phyloP scores from a whole-genome alignment of 2,329 filamentous ascomycete genomes.

The Beauveria varroae region DNA sequence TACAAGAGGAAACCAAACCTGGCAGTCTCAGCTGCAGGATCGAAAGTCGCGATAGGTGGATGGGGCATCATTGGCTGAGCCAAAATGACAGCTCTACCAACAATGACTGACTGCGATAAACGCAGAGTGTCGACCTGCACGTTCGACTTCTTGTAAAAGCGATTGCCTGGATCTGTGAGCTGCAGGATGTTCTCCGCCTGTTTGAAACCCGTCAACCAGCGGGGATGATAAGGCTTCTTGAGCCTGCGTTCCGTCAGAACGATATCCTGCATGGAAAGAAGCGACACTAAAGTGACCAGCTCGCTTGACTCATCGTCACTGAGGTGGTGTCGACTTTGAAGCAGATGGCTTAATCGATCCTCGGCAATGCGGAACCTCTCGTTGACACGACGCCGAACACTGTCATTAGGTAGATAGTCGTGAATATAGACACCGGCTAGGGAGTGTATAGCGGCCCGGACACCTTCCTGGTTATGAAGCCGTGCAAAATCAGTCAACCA shows the following conservation, averaged over 20 bases:
- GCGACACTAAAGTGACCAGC: constrained; percentile 28
- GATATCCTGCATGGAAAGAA: constrained; percentile 34
- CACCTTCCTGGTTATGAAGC: constrained; percentile 28
- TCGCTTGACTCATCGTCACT: constrained; percentile 22
- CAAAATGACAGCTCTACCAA: constrained; percentile 31
- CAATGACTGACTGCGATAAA: constrained; percentile 31
- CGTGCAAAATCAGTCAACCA: constrained; percentile 33
- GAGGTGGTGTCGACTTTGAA: constrained; percentile 18
- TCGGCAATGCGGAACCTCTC: constrained; percentile 25
- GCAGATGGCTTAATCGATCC: constrained; percentile 22
- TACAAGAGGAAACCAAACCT: constrained; percentile 34
- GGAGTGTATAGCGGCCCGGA: constrained; percentile 31
- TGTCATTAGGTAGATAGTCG: constrained; percentile 29
- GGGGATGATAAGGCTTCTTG: constrained; percentile 24
- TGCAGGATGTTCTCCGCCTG: constrained; percentile 29
- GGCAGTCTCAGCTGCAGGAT: constrained; percentile 21
- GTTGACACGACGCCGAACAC: constrained; percentile 26
- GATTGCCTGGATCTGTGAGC: constrained; percentile 26
- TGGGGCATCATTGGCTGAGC: constrained; percentile 32
- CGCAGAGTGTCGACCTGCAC: constrained; percentile 27
- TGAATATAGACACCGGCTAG: constrained; percentile 34
- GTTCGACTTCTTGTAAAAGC: constrained; percentile 28
- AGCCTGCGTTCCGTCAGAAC: constrained; percentile 30
- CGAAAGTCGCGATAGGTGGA: constrained; percentile 19
- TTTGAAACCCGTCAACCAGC: constrained; percentile 31